Conservation (phyloP, 371 early-diverging fungal genomes). For the Funneliformis caledonium region DNA sequence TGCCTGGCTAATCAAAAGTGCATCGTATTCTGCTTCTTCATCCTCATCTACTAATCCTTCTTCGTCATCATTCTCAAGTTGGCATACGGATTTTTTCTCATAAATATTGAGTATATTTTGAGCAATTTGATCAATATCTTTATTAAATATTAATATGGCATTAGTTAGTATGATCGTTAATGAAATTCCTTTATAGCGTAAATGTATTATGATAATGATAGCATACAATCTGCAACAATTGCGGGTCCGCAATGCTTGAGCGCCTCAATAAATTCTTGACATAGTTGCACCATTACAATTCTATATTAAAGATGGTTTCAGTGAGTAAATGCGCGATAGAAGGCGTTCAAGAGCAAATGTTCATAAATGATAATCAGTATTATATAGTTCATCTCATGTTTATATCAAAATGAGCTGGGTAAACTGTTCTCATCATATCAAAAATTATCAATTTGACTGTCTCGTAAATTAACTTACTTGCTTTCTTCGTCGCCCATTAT, state of each 20-base stretch:
- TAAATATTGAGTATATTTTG: constrained; percentile 69
- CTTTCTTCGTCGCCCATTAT: constrained; percentile 86
- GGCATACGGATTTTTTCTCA: constrained; percentile 81
- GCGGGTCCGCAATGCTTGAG: constrained; percentile 81
- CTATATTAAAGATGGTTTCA: constrained; percentile 41
- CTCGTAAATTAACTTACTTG: constrained; percentile 48
- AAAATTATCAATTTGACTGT: neutral
- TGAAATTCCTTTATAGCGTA: neutral
- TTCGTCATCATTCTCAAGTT: constrained; percentile 74
- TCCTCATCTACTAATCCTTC: constrained; percentile 73
- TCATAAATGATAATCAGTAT: constrained; percentile 6
- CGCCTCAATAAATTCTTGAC: constrained; percentile 71
- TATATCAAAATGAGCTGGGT: constrained; percentile 46
- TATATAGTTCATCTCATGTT: constrained; percentile 41
- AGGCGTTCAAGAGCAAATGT: neutral
- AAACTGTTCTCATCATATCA: constrained; percentile 31
- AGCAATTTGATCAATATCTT: constrained; percentile 63
- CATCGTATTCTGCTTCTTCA: constrained; percentile 85
- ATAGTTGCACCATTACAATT: constrained; percentile 78
- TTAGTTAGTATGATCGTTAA: neutral
- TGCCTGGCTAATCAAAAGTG: constrained; percentile 77
- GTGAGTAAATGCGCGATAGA: neutral
- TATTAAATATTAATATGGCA: constrained; percentile 36
- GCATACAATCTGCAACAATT: constrained; percentile 68
- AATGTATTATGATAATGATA: neutral